These are phyloP conservation scores for Pseudoturritis turrita DNA, from an alignment of 345 rosid species.

Conservation along the genomic window DNA sequence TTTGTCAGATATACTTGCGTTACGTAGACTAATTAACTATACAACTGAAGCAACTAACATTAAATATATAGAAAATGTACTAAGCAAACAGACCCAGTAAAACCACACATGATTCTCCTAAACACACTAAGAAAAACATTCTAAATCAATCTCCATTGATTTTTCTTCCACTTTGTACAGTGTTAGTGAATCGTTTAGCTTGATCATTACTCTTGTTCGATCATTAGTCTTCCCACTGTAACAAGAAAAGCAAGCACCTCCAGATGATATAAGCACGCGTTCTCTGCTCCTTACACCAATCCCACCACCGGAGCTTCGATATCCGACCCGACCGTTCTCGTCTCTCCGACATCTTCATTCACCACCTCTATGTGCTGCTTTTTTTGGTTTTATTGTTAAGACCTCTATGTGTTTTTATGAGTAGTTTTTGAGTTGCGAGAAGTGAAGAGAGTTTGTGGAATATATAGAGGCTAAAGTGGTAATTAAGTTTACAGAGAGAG, in stretches of 20 bases:
- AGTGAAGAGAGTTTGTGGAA: slow-evolving; percentile 6
- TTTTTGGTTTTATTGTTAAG: background rate
- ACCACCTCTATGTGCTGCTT: background rate
- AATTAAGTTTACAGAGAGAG: background rate
- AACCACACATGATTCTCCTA: background rate
- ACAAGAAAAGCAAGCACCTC: slow-evolving; percentile 70
- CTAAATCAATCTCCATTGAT: background rate
- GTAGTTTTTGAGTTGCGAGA: slow-evolving; percentile 10
- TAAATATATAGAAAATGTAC: background rate
- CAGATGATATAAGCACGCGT: slow-evolving; percentile 67
- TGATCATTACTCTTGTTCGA: slow-evolving; percentile 13
- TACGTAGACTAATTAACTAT: background rate
- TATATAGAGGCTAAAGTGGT: slow-evolving; percentile 22
- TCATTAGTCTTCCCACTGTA: slow-evolving; percentile 40
- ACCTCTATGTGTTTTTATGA: background rate
- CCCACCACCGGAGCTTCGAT: slow-evolving; percentile 40
- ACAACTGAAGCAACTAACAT: background rate
- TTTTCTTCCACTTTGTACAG: slow-evolving; percentile 1
- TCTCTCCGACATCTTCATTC: slow-evolving; percentile 2
- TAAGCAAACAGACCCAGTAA: background rate
- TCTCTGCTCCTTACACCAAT: slow-evolving; percentile 56
- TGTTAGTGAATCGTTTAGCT: background rate
- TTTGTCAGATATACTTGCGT: background rate
- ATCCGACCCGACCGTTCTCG: slow-evolving; percentile 15
- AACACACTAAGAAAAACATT: background rate